A percentile compares a stretch with the other conserved stretches of the same genome.
These are phyloP conservation scores for Trifolium dubium DNA, from an alignment of 306 rosid species.

Conservation along the genomic window DNA sequence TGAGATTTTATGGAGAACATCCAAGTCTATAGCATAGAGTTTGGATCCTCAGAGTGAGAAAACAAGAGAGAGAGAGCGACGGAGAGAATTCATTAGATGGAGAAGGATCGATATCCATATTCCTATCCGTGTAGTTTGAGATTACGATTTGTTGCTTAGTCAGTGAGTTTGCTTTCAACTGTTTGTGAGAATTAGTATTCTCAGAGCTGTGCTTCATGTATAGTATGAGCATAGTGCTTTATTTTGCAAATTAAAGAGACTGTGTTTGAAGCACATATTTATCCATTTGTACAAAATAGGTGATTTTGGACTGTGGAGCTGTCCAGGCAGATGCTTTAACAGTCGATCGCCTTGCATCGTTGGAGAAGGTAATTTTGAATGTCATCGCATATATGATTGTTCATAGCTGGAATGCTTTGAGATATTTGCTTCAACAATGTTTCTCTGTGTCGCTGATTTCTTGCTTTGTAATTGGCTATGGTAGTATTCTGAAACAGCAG, in stretches of 20 bases:
- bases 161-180: slow-evolving; percentile 6
- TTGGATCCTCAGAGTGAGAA: background rate
- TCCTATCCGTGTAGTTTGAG: slow-evolving; percentile 2
- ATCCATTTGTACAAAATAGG: slow-evolving; percentile 51
- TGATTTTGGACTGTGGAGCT: slow-evolving; percentile 93
- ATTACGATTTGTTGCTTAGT: slow-evolving; percentile 4
- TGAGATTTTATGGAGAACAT: background rate
- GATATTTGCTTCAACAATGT: background rate
- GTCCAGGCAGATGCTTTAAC: slow-evolving; percentile 98
- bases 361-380: slow-evolving; percentile 70
- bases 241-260: background rate
- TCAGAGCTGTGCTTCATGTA: background rate
- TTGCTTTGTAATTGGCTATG: slow-evolving; percentile 31
- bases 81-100: background rate
- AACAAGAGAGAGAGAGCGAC: no score
- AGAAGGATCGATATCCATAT: background rate
- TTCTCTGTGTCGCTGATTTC: slow-evolving; percentile 24
- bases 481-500: slow-evolving; percentile 92
- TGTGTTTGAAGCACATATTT: slow-evolving; percentile 11
- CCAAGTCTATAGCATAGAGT: background rate
- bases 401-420: slow-evolving; percentile 14
- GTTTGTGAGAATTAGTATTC: slow-evolving; percentile 18
- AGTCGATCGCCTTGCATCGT: slow-evolving; percentile 94
- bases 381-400: slow-evolving; percentile 11
- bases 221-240: slow-evolving; percentile 9